These are phyloP conservation scores for Dovyalis caffra DNA, from an alignment of 345 rosid genomes.

Conservation along the genomic window DNA sequence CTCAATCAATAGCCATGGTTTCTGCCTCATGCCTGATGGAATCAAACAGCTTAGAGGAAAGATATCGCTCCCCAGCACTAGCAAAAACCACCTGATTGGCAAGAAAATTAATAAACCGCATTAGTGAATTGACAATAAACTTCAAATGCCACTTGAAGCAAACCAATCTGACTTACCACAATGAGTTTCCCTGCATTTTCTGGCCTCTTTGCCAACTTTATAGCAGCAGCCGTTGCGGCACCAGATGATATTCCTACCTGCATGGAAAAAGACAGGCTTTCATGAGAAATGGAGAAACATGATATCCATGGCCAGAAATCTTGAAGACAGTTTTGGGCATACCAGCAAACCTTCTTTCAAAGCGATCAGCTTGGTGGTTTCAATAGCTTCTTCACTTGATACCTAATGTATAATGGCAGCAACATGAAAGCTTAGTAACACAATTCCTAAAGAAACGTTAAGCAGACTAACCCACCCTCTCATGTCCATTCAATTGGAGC, in stretches of 20 bases:
- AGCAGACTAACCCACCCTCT: no score
- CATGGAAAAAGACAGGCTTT: background rate
- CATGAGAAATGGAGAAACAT: background rate
- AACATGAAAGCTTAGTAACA: background rate
- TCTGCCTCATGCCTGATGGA: constrained; percentile 17
- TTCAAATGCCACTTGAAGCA: background rate
- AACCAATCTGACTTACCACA: constrained; percentile 49
- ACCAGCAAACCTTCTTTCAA: constrained; percentile 28
- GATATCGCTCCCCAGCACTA: constrained; percentile 21
- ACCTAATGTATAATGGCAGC: constrained; percentile 5
- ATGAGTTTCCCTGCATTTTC: constrained; percentile 87
- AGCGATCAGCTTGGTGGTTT: constrained; percentile 17
- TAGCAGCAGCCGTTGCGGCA: constrained; percentile 78
- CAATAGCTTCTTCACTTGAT: constrained; percentile 25
- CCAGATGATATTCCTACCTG: constrained; percentile 98
- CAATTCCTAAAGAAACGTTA: no score
- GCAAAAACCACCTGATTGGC: constrained; percentile 17
- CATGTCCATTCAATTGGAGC: no score
- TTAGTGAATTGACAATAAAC: background rate
- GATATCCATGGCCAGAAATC: background rate
- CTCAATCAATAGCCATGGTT: constrained; percentile 6
- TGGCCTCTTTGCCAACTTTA: constrained; percentile 75
- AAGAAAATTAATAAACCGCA: background rate
- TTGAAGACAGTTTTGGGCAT: background rate
- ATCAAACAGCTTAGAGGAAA: constrained; percentile 16